These are phyloP conservation scores for Bauhinia variegata DNA, from an alignment of 306 rosid species.

Conservation along the genomic window DNA sequence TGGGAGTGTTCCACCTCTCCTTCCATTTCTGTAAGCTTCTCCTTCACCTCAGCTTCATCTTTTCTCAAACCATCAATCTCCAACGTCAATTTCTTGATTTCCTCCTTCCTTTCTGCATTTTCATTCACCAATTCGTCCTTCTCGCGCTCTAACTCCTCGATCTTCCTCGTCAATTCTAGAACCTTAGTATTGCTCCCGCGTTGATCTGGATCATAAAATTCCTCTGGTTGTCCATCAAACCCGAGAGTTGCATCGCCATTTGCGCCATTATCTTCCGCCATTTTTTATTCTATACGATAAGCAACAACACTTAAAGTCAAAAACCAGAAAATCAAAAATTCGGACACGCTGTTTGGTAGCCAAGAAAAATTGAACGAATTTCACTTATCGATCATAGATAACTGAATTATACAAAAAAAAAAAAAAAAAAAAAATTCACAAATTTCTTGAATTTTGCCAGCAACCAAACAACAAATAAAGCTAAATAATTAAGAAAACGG, in stretches of 20 bases:
- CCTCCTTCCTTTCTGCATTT: constrained; percentile 51
- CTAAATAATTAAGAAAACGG: background rate
- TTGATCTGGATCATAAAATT: constrained; percentile 51
- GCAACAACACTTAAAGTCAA: background rate
- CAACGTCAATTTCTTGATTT: constrained; percentile 44
- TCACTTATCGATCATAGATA: background rate
- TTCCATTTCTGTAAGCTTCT: constrained; percentile 58
- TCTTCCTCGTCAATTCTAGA: constrained; percentile 47
- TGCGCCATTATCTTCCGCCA: constrained; percentile 61
- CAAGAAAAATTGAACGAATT: background rate
- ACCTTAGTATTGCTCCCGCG: constrained; percentile 32
- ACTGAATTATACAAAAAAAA: background rate
- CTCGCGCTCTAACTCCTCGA: constrained; percentile 60
- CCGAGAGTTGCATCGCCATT: constrained; percentile 43
- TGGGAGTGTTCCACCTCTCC: constrained; percentile 43
- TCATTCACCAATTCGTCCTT: constrained; percentile 50
- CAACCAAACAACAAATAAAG: constrained; percentile 10
- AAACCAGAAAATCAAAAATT: constrained; percentile 6
- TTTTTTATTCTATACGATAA: constrained; percentile 41
- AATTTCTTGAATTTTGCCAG: background rate
- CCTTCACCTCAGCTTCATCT: constrained; percentile 44
- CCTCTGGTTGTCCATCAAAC: constrained; percentile 38
- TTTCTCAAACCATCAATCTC: constrained; percentile 59
- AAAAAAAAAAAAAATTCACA: background rate
- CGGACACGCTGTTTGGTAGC: background rate